These are phyloP conservation scores for Ogataea henricii DNA, from an alignment of 805 yeast genomes.

Conservation along the genomic window DNA sequence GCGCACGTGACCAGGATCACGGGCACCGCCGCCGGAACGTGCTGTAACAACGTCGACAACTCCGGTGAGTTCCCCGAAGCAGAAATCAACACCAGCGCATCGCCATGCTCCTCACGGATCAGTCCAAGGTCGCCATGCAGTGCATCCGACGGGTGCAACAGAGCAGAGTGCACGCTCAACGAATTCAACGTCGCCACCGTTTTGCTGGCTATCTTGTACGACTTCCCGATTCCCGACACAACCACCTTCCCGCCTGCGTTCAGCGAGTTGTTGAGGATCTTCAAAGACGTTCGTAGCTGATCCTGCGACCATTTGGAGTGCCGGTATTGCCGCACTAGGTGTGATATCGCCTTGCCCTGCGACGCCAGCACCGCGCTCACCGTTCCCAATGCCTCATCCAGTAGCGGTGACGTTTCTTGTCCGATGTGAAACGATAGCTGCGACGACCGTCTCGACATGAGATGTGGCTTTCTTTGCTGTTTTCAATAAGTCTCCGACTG, in stretches of 20 bases:
- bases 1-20: slow-evolving; percentile 65
- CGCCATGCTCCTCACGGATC: slow-evolving; percentile 54
- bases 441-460: slow-evolving; percentile 31
- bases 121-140: slow-evolving; percentile 88
- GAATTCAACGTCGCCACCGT: slow-evolving; percentile 83
- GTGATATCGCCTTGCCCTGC: slow-evolving; percentile 50
- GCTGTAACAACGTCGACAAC: slow-evolving; percentile 56
- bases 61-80: slow-evolving; percentile 88
- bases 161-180: slow-evolving; percentile 64
- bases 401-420: slow-evolving; percentile 25
- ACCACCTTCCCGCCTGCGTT: slow-evolving; percentile 66
- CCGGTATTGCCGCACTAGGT: slow-evolving; percentile 47
- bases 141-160: slow-evolving; percentile 84
- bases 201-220: slow-evolving; percentile 76
- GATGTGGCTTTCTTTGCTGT: not conserved
- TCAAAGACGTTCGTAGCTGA: slow-evolving; percentile 46
- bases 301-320: slow-evolving; percentile 46
- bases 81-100: slow-evolving; percentile 64
- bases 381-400: slow-evolving; percentile 31
- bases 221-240: slow-evolving; percentile 83
- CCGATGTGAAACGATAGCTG: slow-evolving; percentile 29
- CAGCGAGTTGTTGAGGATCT: slow-evolving; percentile 44
- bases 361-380: slow-evolving; percentile 43
- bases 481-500: too few relatives aligned
- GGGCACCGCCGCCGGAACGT: slow-evolving; percentile 54